These are phyloP conservation scores for Emmonsiellopsis sp. DNA, from an alignment of 2,329 filamentous ascomycete genomes.

Conservation along the genomic window DNA sequence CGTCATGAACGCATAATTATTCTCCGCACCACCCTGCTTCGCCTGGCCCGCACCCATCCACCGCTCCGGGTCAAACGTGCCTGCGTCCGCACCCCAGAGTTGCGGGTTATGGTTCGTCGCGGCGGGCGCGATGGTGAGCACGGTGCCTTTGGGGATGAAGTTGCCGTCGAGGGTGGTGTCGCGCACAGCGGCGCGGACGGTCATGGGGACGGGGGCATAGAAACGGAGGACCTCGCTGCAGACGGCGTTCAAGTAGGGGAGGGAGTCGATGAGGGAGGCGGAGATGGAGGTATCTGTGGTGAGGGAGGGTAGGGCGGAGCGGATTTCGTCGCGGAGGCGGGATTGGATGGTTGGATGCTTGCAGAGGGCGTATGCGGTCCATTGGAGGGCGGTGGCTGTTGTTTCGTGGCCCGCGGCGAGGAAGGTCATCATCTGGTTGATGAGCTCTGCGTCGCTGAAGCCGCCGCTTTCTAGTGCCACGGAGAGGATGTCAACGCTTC, in stretches of 20 bases:
- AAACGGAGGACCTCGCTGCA: constrained; percentile 69
- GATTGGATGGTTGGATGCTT: constrained; percentile 56
- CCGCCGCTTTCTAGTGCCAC: constrained; percentile 67
- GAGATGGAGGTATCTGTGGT: constrained; percentile 58
- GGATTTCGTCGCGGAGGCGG: constrained; percentile 60
- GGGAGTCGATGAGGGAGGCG: constrained; percentile 52
- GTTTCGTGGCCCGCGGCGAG: constrained; percentile 76
- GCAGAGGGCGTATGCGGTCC: constrained; percentile 63
- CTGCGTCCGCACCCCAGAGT: constrained; percentile 70
- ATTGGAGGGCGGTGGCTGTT: constrained; percentile 66
- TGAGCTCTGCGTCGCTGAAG: constrained; percentile 70
- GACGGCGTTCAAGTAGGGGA: constrained; percentile 74
- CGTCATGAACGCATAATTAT: constrained; percentile 69
- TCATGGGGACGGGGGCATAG: constrained; percentile 62
- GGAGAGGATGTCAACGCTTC: constrained; percentile 65
- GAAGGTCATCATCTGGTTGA: constrained; percentile 87
- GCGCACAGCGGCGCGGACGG: constrained; percentile 54
- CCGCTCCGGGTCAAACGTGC: constrained; percentile 68
- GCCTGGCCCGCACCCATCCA: constrained; percentile 50
- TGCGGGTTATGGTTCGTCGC: constrained; percentile 60
- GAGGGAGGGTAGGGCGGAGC: constrained; percentile 48
- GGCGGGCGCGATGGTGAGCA: constrained; percentile 54
- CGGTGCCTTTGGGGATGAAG: constrained; percentile 60
- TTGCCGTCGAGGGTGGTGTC: constrained; percentile 60
- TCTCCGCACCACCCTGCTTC: constrained; percentile 58